Evolutionary conservation across 164 flowering plant genomes (phyloP).

Genomic region (Cinnamomum micranthum): DNA sequence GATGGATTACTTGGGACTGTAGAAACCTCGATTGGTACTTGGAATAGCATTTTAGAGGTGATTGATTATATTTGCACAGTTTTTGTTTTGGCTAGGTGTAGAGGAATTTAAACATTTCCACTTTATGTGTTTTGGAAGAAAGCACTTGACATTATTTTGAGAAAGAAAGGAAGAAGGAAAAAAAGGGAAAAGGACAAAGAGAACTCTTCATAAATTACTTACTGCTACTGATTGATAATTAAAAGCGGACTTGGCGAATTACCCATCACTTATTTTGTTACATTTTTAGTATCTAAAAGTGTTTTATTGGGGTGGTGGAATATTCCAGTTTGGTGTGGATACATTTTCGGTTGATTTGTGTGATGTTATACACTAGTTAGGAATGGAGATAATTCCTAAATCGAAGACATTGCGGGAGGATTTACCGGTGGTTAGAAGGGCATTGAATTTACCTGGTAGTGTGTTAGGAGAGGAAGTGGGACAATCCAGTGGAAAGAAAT

Average conservation of each 20-base stretch:
- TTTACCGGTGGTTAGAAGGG: slow-evolving; percentile 17
- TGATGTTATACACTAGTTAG: slow-evolving; percentile 26
- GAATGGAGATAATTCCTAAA: slow-evolving; percentile 51
- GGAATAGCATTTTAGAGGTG: no score
- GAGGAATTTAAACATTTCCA: no score
- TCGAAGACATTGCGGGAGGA: slow-evolving; percentile 31
- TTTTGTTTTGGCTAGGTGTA: no score
- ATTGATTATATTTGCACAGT: no score
- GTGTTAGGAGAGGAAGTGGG: slow-evolving; percentile 17
- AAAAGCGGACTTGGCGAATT: neutral
- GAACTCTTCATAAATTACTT: no score
- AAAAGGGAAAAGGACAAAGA: neutral
- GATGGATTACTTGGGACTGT: neutral
- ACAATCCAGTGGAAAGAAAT: slow-evolving; percentile 17
- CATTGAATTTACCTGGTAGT: slow-evolving; percentile 17
- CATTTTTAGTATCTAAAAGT: no score
- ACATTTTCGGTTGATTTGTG: slow-evolving; percentile 7
- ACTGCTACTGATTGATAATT: neutral
- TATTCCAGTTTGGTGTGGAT: neutral
- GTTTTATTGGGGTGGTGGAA: neutral
- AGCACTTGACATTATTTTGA: neutral
- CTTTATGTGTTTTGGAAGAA: neutral
- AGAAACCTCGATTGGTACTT: neutral
- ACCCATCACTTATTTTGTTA: neutral
- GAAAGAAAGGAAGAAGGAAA: neutral